A percentile compares a stretch with the other conserved stretches of the same genome.
Evolutionary conservation across 2,329 filamentous ascomycete genomes (phyloP).

Genomic region (Aphanoascus verrucosus): DNA sequence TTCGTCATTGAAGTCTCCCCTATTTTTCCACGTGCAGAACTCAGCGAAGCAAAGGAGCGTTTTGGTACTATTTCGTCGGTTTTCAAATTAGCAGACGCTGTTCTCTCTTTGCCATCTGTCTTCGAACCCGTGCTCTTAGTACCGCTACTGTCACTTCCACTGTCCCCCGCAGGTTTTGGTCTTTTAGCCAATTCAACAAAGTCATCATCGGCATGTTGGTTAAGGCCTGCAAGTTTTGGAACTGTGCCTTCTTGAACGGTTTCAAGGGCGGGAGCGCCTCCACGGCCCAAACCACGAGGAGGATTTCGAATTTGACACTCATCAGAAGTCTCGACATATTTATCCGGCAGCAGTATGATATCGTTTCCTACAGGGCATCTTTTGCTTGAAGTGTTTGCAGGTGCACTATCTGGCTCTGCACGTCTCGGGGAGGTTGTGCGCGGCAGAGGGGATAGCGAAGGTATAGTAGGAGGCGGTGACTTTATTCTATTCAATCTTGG

Average conservation of each 20-base stretch:
- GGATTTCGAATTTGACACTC: constrained; percentile 10
- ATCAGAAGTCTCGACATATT: constrained; percentile 13
- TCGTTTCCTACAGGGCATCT: constrained; percentile 27
- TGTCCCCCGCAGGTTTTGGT: constrained; percentile 44
- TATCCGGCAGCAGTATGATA: background rate
- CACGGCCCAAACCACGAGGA: constrained; percentile 50
- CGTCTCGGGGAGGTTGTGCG: constrained; percentile 26
- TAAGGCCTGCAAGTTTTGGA: constrained; percentile 53
- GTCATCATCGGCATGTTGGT: constrained; percentile 29
- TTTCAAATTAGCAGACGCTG: constrained; percentile 31
- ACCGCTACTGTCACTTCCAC: constrained; percentile 45
- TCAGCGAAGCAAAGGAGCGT: constrained; percentile 58
- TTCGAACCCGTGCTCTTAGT: constrained; percentile 26
- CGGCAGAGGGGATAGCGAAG: constrained; percentile 28
- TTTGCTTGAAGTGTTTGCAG: constrained; percentile 45
- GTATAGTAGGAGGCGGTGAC: constrained; percentile 54
- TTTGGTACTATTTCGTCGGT: constrained; percentile 49
- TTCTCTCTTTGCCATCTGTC: constrained; percentile 23
- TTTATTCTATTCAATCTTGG: constrained; percentile 65
- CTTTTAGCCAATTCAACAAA: constrained; percentile 20
- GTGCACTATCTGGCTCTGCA: constrained; percentile 34
- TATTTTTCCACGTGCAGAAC: constrained; percentile 54
- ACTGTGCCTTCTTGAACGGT: constrained; percentile 87
- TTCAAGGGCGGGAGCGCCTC: constrained; percentile 57
- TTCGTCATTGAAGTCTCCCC: constrained; percentile 67